Evolutionary conservation across 2,329 filamentous ascomycete species (phyloP).

Genomic region (Zymoseptoria brevis): DNA sequence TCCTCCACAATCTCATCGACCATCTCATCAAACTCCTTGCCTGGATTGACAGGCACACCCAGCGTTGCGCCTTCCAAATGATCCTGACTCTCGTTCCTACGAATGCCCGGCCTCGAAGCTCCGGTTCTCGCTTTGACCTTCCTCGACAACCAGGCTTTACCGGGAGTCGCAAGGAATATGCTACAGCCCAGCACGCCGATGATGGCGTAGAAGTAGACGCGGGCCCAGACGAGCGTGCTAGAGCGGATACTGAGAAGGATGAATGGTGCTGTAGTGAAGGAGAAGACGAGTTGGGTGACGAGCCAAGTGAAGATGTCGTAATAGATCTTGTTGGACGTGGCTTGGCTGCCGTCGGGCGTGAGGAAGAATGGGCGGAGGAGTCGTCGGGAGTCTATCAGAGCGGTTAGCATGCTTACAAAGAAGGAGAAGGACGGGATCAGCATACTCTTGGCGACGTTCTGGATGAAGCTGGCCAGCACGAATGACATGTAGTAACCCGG

Average conservation of each 20-base stretch:
- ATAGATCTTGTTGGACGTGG: constrained; percentile 66
- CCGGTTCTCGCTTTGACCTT: constrained; percentile 32
- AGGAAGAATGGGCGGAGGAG: constrained; percentile 89
- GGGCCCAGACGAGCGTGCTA: constrained; percentile 68
- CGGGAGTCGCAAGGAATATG: constrained; percentile 72
- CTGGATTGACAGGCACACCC: constrained; percentile 70
- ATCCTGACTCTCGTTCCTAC: constrained; percentile 27
- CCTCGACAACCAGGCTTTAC: constrained; percentile 46
- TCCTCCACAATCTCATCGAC: constrained; percentile 67
- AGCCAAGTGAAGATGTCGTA: constrained; percentile 76
- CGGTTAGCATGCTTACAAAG: constrained; percentile 2
- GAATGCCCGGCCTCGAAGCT: constrained; percentile 19
- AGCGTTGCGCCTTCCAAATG: constrained; percentile 47
- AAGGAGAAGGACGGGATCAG: constrained; percentile 14
- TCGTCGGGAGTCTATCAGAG: constrained; percentile 67
- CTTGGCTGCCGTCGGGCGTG: constrained; percentile 61
- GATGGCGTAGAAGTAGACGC: constrained; percentile 82
- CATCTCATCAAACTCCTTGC: constrained; percentile 67
- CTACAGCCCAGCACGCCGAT: constrained; percentile 58
- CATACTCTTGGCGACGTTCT: constrained; percentile 90
- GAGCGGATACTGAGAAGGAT: constrained; percentile 66
- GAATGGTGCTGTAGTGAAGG: constrained; percentile 78
- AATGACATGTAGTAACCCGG: constrained; percentile 94
- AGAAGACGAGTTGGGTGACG: constrained; percentile 72
- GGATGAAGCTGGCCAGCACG: constrained; percentile 79